Evolutionary conservation across 2,329 filamentous ascomycete species (phyloP), one percentile per base, ranked within the genome.

Genomic region (Diaporthe batatas): DNA sequence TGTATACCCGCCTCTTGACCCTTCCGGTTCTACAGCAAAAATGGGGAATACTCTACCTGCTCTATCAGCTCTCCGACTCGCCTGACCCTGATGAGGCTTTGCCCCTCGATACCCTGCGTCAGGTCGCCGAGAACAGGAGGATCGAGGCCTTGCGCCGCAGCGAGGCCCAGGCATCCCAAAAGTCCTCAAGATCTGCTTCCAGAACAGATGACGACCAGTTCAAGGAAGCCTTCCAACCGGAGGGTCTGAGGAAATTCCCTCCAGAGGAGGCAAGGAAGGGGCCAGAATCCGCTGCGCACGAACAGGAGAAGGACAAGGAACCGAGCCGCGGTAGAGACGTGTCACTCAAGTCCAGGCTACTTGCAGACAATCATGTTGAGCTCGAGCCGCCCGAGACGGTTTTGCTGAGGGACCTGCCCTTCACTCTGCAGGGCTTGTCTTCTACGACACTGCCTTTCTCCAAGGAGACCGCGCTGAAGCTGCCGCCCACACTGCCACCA

Each of bases 21-120:
- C 91, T 98, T 76, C 95, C 95, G 0, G 95, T 98, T 7, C 88
- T 99, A 57, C 93, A 94, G 78, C 93, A 98, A 82, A 99, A 99
- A 88, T 98, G 95, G 95, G 94, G 93, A 3, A 98, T 99, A 76
- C 87, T 99, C 25, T 97, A 97, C 81, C 91, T 99, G 54, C 89
- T 99, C 54, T 93, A 96, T 81, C 91, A 94, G 78, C 89, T 98
- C 62, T 91, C 94, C 74, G 93, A 95, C 79, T 90, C 89, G 4
- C 87, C 88, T 44, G 86, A 90, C 73, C 88, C 88, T 2, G 84
- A 82, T 77, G 86, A 89, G 70, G 88, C 86, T 55, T 80, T 84
- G 14, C 84, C 85, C n/a, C 77, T 86, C 47, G 86, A 80, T 71
- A 85, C 83, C 11, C 75, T 79, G 64, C 81, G 79, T 81, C 76